Evolutionary conservation across 805 yeast genomes (phyloP).

Genomic region (Schizosaccharomyces osmophilus): DNA sequence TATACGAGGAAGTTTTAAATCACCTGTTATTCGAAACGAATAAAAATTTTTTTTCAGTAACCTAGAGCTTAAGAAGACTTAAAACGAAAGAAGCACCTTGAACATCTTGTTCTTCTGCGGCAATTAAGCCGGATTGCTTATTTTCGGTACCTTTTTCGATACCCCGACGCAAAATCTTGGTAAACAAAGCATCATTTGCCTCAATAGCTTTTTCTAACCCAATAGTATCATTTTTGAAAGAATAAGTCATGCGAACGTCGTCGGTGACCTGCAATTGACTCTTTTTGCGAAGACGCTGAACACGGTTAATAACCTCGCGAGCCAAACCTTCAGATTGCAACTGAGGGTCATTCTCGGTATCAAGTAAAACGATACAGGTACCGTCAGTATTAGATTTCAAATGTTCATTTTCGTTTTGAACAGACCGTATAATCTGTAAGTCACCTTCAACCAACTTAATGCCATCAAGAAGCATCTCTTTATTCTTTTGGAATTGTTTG

Average conservation of each 20-base stretch:
- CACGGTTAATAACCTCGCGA: conserved; percentile 88
- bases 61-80: conserved; percentile 8
- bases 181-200: conserved; percentile 40
- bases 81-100: conserved; percentile 10
- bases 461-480: conserved; percentile 67
- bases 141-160: conserved; percentile 22
- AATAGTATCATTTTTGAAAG: conserved; percentile 36
- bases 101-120: conserved; percentile 63
- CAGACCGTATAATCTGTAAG: conserved; percentile 67
- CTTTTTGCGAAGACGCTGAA: conserved; percentile 91
- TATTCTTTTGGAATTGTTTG: conserved; percentile 42
- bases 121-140: conserved; percentile 28
- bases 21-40: too few species aligned
- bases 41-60: too few species aligned
- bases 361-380: conserved; percentile 75
- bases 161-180: conserved; percentile 53
- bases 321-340: conserved; percentile 84
- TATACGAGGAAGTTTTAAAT: too few species aligned
- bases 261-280: conserved; percentile 86
- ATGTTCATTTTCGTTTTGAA: conserved; percentile 34
- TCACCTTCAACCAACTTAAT: conserved; percentile 72
- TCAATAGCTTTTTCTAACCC: conserved; percentile 36
- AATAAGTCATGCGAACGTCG: conserved; percentile 71
- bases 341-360: conserved; percentile 66
- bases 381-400: conserved; percentile 70